Evolutionary conservation across 306 rosid species (phyloP), one percentile per base, ranked within the genome.

Genomic region (Cucurbita moschata): DNA sequence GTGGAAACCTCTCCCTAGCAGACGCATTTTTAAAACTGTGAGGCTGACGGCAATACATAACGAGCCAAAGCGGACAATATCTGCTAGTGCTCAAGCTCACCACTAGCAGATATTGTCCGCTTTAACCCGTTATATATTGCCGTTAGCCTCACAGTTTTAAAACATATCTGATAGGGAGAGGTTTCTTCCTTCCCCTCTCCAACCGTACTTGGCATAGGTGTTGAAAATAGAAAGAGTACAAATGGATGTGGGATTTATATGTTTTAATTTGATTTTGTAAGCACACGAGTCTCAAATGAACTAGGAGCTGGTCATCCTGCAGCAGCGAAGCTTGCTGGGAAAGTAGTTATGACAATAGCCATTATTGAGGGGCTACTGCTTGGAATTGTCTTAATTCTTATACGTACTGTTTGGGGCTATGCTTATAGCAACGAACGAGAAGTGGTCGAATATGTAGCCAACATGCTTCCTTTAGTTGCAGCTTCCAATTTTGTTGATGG

Each of bases 251-350:
- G 26, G 53, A 65, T 65, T 18, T 65, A 49, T 21, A n/a, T 46
- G 3, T 47, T 67, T 49, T 38, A 55, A 8, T 74, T 62, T 68
- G 67, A 49, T 10, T 62, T 44, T 46, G 51, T 38, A 10, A 87
- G 96, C 83, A 85, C 87, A 21, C 86, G 97, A 23, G 89, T 88
- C 53, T 87, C 97, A 49, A 88, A 88, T 62, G 96, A 91, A 82
- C 80, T 91, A 47, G 96, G 97, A 66, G 96, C 96, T 30, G 90
- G 89, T 56, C 77, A 40, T 74, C 86, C 96, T 2, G 44, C 59
- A 50, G 72, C 83, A 30, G 92, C 92, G 14, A 82, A 85, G 50
- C 85, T 91, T 76, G 86, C 96, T 8, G 90, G 87, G 59, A 30
- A 70, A 16, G 80, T 88, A 37, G 88, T 85, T 39, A 11, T 82